phyloP scores from a whole-genome alignment of 192 early-diverging fungal species.

The Coemansia sp. region DNA sequence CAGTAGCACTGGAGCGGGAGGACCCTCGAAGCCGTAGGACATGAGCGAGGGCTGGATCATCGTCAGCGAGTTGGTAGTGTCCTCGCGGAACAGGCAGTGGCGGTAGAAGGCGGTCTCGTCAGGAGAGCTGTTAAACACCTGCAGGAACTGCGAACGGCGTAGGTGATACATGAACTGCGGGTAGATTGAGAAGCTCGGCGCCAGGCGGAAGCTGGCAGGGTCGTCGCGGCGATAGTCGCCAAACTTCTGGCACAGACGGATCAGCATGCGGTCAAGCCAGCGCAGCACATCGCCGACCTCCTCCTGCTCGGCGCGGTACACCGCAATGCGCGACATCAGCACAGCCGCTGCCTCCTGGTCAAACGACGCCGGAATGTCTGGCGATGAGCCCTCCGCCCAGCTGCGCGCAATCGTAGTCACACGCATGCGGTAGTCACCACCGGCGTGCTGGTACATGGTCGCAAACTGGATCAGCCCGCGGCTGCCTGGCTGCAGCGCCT shows the following conservation, averaged over 20 bases:
- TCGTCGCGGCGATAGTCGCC: slow-evolving; percentile 97
- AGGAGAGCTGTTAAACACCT: slow-evolving; percentile 98
- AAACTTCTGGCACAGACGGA: slow-evolving; percentile 96
- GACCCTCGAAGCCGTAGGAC: slow-evolving; percentile 83
- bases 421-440: slow-evolving; percentile 83
- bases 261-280: slow-evolving; percentile 98
- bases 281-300: slow-evolving; percentile 95
- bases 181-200: slow-evolving; percentile 95
- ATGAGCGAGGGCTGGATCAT: slow-evolving; percentile 99
- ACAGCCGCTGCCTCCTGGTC: slow-evolving; percentile 98
- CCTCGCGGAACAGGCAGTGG: slow-evolving; percentile 91
- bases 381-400: slow-evolving; percentile 77
- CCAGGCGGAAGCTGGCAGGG: slow-evolving; percentile 83
- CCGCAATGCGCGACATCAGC: slow-evolving; percentile 94
- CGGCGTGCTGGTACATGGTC: slow-evolving; percentile 94
- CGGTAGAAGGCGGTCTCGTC: slow-evolving; percentile 91
- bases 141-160: slow-evolving; percentile 93
- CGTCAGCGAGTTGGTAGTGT: slow-evolving; percentile 94
- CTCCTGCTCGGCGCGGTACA: slow-evolving; percentile 96
- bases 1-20: slow-evolving; percentile 87
- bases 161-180: slow-evolving; percentile 99
- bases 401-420: slow-evolving; percentile 94
- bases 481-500: slow-evolving; percentile 76
- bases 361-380: slow-evolving; percentile 87
- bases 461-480: slow-evolving; percentile 92